Base-by-base conservation (phyloP, 192 early-diverging fungal species). In the Coemansia sp. region DNA sequence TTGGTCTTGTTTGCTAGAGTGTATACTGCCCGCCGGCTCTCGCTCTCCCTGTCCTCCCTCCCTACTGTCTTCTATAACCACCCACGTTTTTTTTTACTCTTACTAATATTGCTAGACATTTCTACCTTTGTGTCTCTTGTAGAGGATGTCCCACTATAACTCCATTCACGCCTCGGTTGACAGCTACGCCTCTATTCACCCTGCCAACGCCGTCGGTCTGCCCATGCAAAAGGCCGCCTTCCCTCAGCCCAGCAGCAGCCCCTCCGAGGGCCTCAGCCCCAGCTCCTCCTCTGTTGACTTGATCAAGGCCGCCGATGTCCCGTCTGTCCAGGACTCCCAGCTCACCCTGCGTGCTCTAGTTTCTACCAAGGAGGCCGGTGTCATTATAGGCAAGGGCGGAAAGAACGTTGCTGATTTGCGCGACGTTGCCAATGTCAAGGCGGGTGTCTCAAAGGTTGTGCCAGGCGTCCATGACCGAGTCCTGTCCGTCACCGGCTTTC, bases 331-430 rank as follows among this genome's bases (percentile, higher is more conserved):
- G 66, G 89, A 89, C 66, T 74, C 82, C 53, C 86, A 83, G 69
- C 75, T 96, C 35, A 90, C 91, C 30, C 87, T 98, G 78, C 91
- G 96, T 68, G 93, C 95, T 17, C 82, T 98, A 6, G 92, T 98
- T 32, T 90, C 94, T 30, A 93, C 94, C 74, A 95, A 95, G 74
- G 97, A 98, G 76, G 93, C 93, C 16, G 93, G 93, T 72, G 90
- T 94, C n/a, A 91, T 94, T 58, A 94, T 94, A 65, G 93, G 93
- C 21, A 92, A 93, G 80, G 88, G 88, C 63, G 97, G 97, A 32
- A 89, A 89, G 75, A 95, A 94, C 83, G 93, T 98, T 6, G 91
- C 92, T 35, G 92, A 95, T 57, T 87, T 99, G 64, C 88, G 97
- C 61, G 89, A 92, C 30, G 80, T 75, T 33, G 91, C 91, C 66